Evolutionary conservation across 371 early-diverging fungal genomes (phyloP).

Genomic region (Mortierella sp.): DNA sequence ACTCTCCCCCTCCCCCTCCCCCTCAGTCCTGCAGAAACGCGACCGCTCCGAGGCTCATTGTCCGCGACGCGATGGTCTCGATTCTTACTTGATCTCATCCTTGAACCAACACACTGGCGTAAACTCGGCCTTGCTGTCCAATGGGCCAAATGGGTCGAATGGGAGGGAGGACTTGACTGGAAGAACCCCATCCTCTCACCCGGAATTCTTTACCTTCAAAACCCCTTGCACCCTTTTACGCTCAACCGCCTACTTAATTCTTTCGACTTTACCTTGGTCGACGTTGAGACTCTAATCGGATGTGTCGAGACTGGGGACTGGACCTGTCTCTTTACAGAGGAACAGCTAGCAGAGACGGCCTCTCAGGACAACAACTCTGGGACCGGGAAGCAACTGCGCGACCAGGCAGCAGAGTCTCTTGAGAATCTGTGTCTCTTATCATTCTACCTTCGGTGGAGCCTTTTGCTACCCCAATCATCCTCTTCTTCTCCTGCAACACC

Average conservation of each 20-base stretch:
- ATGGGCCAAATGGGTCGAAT: slow-evolving; percentile 53
- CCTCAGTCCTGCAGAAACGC: slow-evolving; percentile 22
- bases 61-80: slow-evolving; percentile 31
- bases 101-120: slow-evolving; percentile 42
- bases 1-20: too few species aligned
- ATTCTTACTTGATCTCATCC: slow-evolving; percentile 30
- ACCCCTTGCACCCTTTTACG: slow-evolving; percentile 39
- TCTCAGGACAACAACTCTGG: too few species aligned
- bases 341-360: neutral
- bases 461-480: too few species aligned
- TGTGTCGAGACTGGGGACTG: slow-evolving; percentile 50
- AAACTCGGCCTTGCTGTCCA: slow-evolving; percentile 47
- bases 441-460: slow-evolving; percentile 42
- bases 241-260: slow-evolving; percentile 36
- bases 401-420: slow-evolving; percentile 30
- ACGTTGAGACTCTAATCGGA: slow-evolving; percentile 39
- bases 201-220: slow-evolving; percentile 38
- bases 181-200: slow-evolving; percentile 37
- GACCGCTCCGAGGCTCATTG: slow-evolving; percentile 22
- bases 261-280: slow-evolving; percentile 31
- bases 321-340: slow-evolving; percentile 31
- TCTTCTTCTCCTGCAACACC: neutral
- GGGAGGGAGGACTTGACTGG: slow-evolving; percentile 46
- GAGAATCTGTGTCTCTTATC: slow-evolving; percentile 38
- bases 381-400: slow-evolving; percentile 11